A percentile compares a stretch with the other conserved stretches of the same genome.
phyloP scores from a whole-genome alignment of 2,329 filamentous ascomycete genomes.

The Aspergillus hiratsukae region DNA sequence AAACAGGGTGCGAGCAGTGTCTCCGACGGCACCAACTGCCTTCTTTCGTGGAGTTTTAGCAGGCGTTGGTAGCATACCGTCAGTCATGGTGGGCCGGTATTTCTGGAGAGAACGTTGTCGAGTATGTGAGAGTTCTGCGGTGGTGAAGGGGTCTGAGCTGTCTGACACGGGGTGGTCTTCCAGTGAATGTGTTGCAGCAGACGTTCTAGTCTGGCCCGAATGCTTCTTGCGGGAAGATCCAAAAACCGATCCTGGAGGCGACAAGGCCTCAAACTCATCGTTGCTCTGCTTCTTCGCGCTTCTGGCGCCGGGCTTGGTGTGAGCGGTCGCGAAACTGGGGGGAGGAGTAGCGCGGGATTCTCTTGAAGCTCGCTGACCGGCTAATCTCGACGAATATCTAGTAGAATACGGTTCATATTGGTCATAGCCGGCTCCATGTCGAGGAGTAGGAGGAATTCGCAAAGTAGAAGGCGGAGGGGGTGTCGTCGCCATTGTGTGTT shows the following conservation, averaged over 20 bases:
- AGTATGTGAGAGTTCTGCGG: conserved; percentile 17
- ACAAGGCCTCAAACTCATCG: conserved; percentile 20
- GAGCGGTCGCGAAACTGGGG: conserved; percentile 22
- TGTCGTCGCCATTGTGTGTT: conserved; percentile 40
- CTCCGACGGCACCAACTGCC: conserved; percentile 39
- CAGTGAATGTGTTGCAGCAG: conserved; percentile 15
- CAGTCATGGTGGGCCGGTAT: conserved; percentile 27
- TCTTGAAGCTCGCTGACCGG: conserved; percentile 28
- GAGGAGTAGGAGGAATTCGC: conserved; percentile 42
- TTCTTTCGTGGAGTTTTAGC: conserved; percentile 60
- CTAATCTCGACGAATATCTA: conserved; percentile 38
- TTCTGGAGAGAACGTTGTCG: conserved; percentile 18
- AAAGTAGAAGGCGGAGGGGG: conserved; percentile 38
- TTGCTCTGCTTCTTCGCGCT: conserved; percentile 20
- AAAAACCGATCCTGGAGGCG: conserved; percentile 25
- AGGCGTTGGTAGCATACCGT: conserved; percentile 56
- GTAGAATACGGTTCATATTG: conserved; percentile 37
- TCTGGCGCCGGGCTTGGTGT: conserved; percentile 15
- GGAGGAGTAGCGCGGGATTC: conserved; percentile 27
- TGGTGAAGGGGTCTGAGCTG: conserved; percentile 20
- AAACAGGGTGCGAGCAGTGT: conserved; percentile 53
- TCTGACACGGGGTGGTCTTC: conserved; percentile 13
- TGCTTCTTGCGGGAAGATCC: conserved; percentile 26
- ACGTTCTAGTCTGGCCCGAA: conserved; percentile 10
- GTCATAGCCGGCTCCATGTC: conserved; percentile 44